A percentile compares a stretch with the other conserved stretches of the same genome.
phyloP scores from a whole-genome alignment of 768 basidiomycete genomes.

The Pleurotus cornucopiae region DNA sequence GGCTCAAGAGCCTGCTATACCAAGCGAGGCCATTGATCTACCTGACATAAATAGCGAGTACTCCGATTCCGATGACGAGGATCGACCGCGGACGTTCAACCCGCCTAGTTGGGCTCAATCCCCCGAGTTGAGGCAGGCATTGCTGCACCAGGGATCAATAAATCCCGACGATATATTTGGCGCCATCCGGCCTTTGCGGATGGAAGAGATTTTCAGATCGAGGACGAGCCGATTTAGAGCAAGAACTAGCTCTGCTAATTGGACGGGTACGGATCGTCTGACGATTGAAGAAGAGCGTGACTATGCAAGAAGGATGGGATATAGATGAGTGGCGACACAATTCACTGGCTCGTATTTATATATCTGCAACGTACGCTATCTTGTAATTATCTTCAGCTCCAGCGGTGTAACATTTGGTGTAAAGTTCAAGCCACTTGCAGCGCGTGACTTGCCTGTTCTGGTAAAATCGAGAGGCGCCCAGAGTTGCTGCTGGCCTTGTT shows the following conservation, averaged over 20 bases:
- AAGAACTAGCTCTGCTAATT: slow-evolving; percentile 92
- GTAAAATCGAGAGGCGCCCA: not conserved
- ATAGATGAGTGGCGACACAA: slow-evolving; percentile 29
- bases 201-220: slow-evolving; percentile 90
- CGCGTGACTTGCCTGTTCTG: not conserved
- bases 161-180: slow-evolving; percentile 94
- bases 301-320: slow-evolving; percentile 92
- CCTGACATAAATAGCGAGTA: slow-evolving; percentile 97
- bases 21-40: slow-evolving; percentile 83
- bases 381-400: not conserved
- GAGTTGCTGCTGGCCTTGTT: not conserved
- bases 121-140: slow-evolving; percentile 74
- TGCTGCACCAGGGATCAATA: slow-evolving; percentile 79
- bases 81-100: slow-evolving; percentile 65
- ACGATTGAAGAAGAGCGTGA: slow-evolving; percentile 78
- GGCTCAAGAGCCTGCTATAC: slow-evolving; percentile 37
- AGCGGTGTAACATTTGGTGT: not conserved
- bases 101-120: slow-evolving; percentile 91
- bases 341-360: not conserved
- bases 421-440: not conserved
- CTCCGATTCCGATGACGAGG: slow-evolving; percentile 93
- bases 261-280: slow-evolving; percentile 88
- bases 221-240: slow-evolving; percentile 81
- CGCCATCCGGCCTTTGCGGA: slow-evolving; percentile 74
- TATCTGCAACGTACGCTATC: not conserved